phyloP scores from a whole-genome alignment of 2,329 filamentous ascomycete species.

The Penicillium thymicola region DNA sequence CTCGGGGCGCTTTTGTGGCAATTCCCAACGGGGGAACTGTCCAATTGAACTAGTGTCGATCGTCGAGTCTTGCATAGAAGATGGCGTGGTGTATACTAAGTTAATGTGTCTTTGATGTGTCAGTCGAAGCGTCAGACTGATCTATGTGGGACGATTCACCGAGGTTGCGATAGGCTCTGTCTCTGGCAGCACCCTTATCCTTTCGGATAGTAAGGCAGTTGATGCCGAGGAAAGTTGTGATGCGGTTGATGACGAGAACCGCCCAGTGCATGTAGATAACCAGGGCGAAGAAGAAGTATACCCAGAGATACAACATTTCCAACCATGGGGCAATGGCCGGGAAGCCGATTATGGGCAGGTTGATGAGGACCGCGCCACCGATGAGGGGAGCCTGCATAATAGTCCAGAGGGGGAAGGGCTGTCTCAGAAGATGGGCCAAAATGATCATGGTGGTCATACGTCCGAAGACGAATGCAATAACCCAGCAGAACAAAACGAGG shows the following conservation, averaged over 20 bases:
- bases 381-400: constrained; percentile 83
- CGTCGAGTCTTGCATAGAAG: neutral
- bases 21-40: neutral
- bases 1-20: neutral
- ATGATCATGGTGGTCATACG: constrained; percentile 99
- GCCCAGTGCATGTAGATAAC: constrained; percentile 95
- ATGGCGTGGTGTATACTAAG: neutral
- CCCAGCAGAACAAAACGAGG: constrained; percentile 85
- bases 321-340: constrained; percentile 60
- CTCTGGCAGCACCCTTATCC: constrained; percentile 33
- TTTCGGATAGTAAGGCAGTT: constrained; percentile 80
- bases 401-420: constrained; percentile 97
- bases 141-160: constrained; percentile 24
- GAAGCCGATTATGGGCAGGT: constrained; percentile 74
- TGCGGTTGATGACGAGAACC: constrained; percentile 81
- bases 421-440: constrained; percentile 85
- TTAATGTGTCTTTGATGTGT: constrained; percentile 9
- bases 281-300: constrained; percentile 77
- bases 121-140: constrained; percentile 4
- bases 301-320: constrained; percentile 79
- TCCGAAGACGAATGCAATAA: constrained; percentile 95
- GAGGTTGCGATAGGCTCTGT: constrained; percentile 36
- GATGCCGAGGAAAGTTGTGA: constrained; percentile 89
- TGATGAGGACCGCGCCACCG: constrained; percentile 76
- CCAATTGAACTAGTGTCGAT: neutral